phyloP scores from a whole-genome alignment of 2,329 filamentous ascomycete species.

The Aureobasidium vineae region DNA sequence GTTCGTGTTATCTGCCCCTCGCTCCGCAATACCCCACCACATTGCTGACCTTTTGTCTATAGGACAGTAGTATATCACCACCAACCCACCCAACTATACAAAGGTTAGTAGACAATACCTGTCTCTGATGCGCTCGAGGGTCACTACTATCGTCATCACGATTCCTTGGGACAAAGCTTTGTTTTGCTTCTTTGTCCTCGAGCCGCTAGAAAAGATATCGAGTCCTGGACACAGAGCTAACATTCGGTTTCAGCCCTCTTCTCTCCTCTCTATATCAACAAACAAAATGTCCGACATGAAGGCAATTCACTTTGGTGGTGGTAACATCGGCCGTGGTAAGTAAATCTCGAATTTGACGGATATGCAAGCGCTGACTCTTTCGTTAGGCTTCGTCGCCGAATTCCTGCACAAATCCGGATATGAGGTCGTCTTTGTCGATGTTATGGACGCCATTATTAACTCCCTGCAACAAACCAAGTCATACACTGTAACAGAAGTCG shows the following conservation, averaged over 20 bases:
- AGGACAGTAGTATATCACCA: constrained; percentile 11
- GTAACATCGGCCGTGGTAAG: constrained; percentile 53
- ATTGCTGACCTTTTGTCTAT: constrained; percentile 8
- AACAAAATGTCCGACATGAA: constrained; percentile 43
- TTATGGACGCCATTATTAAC: constrained; percentile 79
- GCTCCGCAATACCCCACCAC: constrained; percentile 10
- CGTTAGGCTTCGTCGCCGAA: constrained; percentile 73
- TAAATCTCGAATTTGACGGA: background rate
- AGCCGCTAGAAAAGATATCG: background rate
- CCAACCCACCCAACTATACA: background rate
- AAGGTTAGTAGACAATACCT: constrained; percentile 6
- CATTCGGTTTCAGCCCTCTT: background rate
- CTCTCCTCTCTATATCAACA: background rate
- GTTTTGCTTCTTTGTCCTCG: constrained; percentile 21
- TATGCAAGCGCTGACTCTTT: background rate
- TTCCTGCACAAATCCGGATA: constrained; percentile 94
- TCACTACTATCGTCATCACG: background rate
- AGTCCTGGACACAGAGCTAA: background rate
- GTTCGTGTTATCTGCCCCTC: constrained; percentile 18
- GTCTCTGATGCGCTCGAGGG: constrained; percentile 1
- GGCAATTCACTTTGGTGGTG: constrained; percentile 54
- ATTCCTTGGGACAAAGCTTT: background rate
- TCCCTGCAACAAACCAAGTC: constrained; percentile 69
- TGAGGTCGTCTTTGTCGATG: constrained; percentile 95
- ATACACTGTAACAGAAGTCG: constrained; percentile 93